These are phyloP conservation scores for Irpex sp. DNA, from an alignment of 1,284 basidiomycete species.

Conservation along the genomic window DNA sequence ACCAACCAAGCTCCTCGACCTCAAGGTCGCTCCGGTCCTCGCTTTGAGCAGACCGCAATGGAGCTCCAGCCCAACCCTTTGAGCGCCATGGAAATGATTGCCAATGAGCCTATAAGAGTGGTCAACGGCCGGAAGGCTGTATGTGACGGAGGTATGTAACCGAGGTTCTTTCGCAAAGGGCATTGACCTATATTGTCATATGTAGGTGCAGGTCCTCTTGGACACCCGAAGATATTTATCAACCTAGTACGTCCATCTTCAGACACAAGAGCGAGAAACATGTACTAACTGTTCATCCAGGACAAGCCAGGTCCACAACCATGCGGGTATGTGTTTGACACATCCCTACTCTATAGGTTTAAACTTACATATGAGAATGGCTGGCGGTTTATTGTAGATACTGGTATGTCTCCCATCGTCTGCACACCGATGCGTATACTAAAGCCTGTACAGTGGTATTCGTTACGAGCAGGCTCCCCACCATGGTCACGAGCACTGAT, in stretches of 20 bases:
- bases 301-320: slow-evolving; percentile 74
- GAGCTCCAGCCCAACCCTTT: slow-evolving; percentile 87
- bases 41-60: slow-evolving; percentile 91
- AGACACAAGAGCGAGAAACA: neutral
- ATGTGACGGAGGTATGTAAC: slow-evolving; percentile 87
- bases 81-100: slow-evolving; percentile 89
- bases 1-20: slow-evolving; percentile 68
- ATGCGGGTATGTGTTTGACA: slow-evolving; percentile 61
- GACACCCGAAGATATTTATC: slow-evolving; percentile 96
- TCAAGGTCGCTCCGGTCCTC: slow-evolving; percentile 52
- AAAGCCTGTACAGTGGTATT: slow-evolving; percentile 57
- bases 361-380: neutral
- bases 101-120: slow-evolving; percentile 80
- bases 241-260: slow-evolving; percentile 68
- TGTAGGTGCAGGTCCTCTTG: slow-evolving; percentile 89
- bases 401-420: neutral
- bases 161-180: neutral
- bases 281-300: slow-evolving; percentile 30
- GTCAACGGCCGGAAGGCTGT: slow-evolving; percentile 80
- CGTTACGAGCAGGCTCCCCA: slow-evolving; percentile 70
- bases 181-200: neutral
- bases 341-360: neutral
- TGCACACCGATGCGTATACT: neutral
- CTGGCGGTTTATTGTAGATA: slow-evolving; percentile 7
- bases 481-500: slow-evolving; percentile 41